Evolutionary conservation across 169 alveolate genomes (phyloP).

Genomic region (Plasmodium knowlesi): DNA sequence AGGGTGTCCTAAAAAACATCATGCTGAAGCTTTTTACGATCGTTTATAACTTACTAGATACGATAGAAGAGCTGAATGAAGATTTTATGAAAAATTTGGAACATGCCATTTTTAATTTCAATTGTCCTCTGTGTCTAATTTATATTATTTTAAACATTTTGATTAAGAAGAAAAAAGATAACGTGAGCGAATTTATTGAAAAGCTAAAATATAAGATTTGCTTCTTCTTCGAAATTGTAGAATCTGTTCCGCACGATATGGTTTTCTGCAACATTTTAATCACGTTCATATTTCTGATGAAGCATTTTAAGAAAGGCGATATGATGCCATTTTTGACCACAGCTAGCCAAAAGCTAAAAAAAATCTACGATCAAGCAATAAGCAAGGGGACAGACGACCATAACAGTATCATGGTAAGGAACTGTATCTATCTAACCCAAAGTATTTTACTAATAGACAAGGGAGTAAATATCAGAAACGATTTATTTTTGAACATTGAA

Average conservation of each 20-base stretch:
- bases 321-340: constrained; percentile 7
- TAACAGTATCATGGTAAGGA: constrained; percentile 32
- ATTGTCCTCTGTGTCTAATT: constrained; percentile 50
- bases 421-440: constrained; percentile 40
- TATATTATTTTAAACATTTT: constrained; percentile 46
- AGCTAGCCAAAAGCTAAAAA: constrained; percentile 13
- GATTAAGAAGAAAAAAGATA: constrained; percentile 34
- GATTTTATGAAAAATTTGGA: constrained; percentile 31
- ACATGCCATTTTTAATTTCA: constrained; percentile 31
- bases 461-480: constrained; percentile 7
- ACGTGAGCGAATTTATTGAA: constrained; percentile 46
- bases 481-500: constrained; percentile 24
- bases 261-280: constrained; percentile 45
- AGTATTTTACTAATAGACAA: constrained; percentile 33
- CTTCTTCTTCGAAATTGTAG: constrained; percentile 35
- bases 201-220: constrained; percentile 29
- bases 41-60: constrained; percentile 38
- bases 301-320: constrained; percentile 34
- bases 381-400: not conserved
- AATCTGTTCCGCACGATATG: constrained; percentile 15
- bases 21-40: constrained; percentile 55
- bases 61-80: constrained; percentile 25
- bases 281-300: constrained; percentile 45
- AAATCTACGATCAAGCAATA: not conserved
- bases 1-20: constrained; percentile 48